Percentiles rank a stretch among this genome's conserved stretches.
phyloP scores from a whole-genome alignment of 345 rosid genomes.

The Rhodamnia argentea region DNA sequence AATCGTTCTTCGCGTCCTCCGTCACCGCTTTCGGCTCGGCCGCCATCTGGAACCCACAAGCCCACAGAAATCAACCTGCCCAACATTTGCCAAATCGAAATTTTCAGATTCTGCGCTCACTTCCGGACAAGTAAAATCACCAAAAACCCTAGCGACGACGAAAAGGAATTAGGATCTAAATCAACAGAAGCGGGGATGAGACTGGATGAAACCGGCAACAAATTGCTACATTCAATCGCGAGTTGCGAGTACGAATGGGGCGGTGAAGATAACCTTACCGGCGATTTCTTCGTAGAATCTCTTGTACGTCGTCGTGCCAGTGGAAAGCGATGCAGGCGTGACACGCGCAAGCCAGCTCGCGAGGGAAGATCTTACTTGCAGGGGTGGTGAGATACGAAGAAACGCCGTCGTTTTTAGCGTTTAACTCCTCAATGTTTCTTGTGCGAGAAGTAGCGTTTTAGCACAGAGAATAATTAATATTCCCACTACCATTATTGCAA shows the following conservation, averaged over 20 bases:
- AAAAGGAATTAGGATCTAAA: neutral
- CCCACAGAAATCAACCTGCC: neutral
- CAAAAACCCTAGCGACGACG: neutral
- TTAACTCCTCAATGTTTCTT: neutral
- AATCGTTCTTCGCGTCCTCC: slow-evolving; percentile 56
- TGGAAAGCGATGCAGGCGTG: neutral
- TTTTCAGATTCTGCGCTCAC: neutral
- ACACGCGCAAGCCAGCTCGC: neutral
- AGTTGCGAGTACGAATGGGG: too few species aligned
- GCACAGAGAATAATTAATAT: neutral
- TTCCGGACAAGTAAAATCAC: neutral
- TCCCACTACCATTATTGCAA: neutral
- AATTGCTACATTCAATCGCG: neutral
- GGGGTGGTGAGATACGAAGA: fast-evolving
- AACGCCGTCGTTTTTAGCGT: neutral
- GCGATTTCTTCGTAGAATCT: neutral
- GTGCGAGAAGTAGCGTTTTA: neutral
- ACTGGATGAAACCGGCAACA: neutral
- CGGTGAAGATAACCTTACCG: too few species aligned
- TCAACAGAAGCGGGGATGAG: neutral
- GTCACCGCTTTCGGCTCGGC: slow-evolving; percentile 35
- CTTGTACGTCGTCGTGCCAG: neutral
- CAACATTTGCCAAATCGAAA: neutral
- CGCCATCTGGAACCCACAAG: slow-evolving; percentile 22
- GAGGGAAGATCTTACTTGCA: neutral